Base-by-base conservation (phyloP, 164 flowering plant species). In the Tetracentron sinense region DNA sequence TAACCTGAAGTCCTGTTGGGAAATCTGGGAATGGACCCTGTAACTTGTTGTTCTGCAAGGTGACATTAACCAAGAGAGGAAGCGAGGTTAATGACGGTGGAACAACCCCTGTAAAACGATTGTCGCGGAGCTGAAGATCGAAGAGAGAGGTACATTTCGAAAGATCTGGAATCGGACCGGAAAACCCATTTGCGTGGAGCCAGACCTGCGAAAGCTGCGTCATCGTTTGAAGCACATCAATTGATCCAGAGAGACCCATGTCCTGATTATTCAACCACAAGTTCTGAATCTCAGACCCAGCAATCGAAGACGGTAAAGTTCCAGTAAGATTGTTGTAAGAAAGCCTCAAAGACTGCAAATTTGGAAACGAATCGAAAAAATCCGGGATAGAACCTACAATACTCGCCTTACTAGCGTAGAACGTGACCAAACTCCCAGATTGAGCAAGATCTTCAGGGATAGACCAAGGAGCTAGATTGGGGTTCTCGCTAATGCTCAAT, bases 1-100 rank as follows among this genome's bases (percentile, higher is more conserved):
- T 29, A 11, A 35, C 69, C 1, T 11, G 2, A n/a, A 75, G 77
- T 8, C 47, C 60, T 0, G 10, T 3, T 0, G 42, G 1, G 42
- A 86, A 84, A 29, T 1, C 52, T 0, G 89, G 92, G 16, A 25
- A 51, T 0, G 86, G 87, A 2, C 93, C 93, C 61, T 80, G 85
- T 26, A 87, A 35, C 66, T 57, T 75, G 69, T 85, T 87, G 60
- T 82, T 83, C 35, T 69, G 75, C 62, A 87, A 60, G 2, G 85
- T 66, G 4, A 87, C 64, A 50, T 75, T 87, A 3, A 26, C 19
- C 60, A 87, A 61, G 2, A 16, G 63, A 14, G 78, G 67, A 20
- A 78, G 71, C 0, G 53, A 22, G 7, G 31, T 65, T 54, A 87
- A 25, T 1, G 82, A 66, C 1, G 58, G 10, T 0, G 83, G 85